These are phyloP conservation scores for Gentiana macrophylla DNA, from an alignment of 257 asterid genomes.

Conservation along the genomic window DNA sequence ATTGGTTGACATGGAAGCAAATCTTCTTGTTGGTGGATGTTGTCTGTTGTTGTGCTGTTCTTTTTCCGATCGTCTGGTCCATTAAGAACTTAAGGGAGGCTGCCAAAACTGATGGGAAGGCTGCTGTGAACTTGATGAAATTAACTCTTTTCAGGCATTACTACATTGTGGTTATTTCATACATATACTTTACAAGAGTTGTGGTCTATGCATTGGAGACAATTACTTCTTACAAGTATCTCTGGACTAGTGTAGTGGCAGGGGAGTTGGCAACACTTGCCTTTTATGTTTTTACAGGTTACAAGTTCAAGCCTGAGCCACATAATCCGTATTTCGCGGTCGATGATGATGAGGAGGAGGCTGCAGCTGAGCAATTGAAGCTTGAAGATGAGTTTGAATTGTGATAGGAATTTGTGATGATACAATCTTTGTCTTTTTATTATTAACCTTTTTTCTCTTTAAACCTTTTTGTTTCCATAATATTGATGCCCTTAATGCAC, in stretches of 20 bases:
- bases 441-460: too few species aligned
- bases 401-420: slow-evolving; percentile 17
- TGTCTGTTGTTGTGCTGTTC: slow-evolving; percentile 69
- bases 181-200: slow-evolving; percentile 78
- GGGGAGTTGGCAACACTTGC: slow-evolving; percentile 73
- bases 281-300: slow-evolving; percentile 65
- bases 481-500: too few species aligned
- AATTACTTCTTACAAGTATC: slow-evolving; percentile 61
- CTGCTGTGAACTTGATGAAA: slow-evolving; percentile 88
- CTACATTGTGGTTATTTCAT: slow-evolving; percentile 72
- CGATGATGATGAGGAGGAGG: slow-evolving; percentile 86
- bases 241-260: slow-evolving; percentile 79
- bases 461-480: too few species aligned
- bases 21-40: slow-evolving; percentile 77
- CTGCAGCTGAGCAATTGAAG: slow-evolving; percentile 82
- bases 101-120: slow-evolving; percentile 76
- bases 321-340: slow-evolving; percentile 72
- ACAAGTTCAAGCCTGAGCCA: slow-evolving; percentile 71
- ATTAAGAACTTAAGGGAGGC: slow-evolving; percentile 85
- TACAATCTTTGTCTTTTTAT: too few species aligned
- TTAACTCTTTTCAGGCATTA: slow-evolving; percentile 74
- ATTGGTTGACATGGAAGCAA: slow-evolving; percentile 74
- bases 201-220: slow-evolving; percentile 87
- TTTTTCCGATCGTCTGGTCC: slow-evolving; percentile 88
- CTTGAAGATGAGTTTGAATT: slow-evolving; percentile 81